Percentiles rank a stretch among this genome's conserved stretches.
Conservation (phyloP, 176 grass and related monocot species). For the Eremochloa ophiuroides region DNA sequence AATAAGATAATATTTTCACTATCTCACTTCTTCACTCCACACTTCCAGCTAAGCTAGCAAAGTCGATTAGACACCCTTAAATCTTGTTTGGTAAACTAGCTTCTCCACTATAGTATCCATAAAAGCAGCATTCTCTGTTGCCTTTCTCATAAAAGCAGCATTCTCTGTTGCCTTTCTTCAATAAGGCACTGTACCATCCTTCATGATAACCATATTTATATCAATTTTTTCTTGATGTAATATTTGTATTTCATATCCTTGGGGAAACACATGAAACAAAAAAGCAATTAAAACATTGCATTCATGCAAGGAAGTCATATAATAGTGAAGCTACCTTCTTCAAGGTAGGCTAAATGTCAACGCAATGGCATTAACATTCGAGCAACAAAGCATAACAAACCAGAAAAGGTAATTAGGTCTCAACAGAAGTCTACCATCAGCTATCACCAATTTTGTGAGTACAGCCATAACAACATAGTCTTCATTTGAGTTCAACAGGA, state of each 20-base stretch:
- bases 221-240: neutral
- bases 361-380: neutral
- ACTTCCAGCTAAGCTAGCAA: too few species aligned
- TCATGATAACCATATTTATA: too few species aligned
- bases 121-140: too few species aligned
- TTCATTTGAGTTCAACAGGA: neutral
- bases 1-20: too few species aligned
- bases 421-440: neutral
- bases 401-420: neutral
- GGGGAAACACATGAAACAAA: neutral
- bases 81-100: too few species aligned
- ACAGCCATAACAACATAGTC: neutral
- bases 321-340: neutral
- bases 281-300: neutral
- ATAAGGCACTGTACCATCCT: too few species aligned
- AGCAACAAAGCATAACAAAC: neutral
- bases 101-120: too few species aligned
- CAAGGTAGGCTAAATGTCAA: neutral
- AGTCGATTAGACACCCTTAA: too few species aligned
- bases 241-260: neutral
- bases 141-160: too few species aligned
- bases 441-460: constrained; percentile 3
- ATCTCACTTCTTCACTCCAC: too few species aligned
- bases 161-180: too few species aligned
- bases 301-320: neutral